Evolutionary conservation across 306 rosid species (phyloP), one percentile per base, ranked within the genome.

Genomic region (Citrullus colocynthis): DNA sequence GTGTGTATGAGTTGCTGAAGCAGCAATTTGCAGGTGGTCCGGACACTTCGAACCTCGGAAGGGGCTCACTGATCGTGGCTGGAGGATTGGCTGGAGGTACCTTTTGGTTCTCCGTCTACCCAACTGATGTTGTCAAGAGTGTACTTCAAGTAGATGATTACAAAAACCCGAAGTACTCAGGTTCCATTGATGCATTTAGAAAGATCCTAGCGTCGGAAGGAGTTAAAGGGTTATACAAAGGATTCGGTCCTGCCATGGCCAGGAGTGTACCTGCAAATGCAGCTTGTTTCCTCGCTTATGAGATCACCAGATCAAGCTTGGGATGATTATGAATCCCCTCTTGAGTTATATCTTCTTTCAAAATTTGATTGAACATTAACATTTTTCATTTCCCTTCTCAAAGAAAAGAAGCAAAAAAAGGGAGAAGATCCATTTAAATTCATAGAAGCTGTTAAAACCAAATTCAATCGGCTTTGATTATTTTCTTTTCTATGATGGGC

Each of bases 281-380:
- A 17, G 99, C 99, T 24, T 92, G 99, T 73, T 96, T 96, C 90
- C 89, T 93, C 90, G 99, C 93, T 13, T 96, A 96, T 78, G 98
- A 92, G 83, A 83, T 96, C 80, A 87, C 99, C 49, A 88, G 87
- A 84, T 92, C 99, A 32, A 90, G 93, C 83, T 79, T 96, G 75
- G 93, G 87, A 71, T 91, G 88, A 88, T 39, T 30, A 49, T 32
- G 77, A 51, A 73, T 51, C 58, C 54, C n/a, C 9, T 55, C 54
- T 51, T 18, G 54, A 55, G 36, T 36, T 51, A 6, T 75, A 37
- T 57, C 30, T 58, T 20, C 58, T 21, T 76, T 17, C 65, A 6
- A 17, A 16, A 74, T 76, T 76, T 76, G 28, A 34, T 34, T 75
- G 65, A 75, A 75, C 66, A 75, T 75, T 56, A 55, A 75, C 52